Conservation (phyloP, 2,329 filamentous ascomycete species). For the Fusarium odoratissimum region DNA sequence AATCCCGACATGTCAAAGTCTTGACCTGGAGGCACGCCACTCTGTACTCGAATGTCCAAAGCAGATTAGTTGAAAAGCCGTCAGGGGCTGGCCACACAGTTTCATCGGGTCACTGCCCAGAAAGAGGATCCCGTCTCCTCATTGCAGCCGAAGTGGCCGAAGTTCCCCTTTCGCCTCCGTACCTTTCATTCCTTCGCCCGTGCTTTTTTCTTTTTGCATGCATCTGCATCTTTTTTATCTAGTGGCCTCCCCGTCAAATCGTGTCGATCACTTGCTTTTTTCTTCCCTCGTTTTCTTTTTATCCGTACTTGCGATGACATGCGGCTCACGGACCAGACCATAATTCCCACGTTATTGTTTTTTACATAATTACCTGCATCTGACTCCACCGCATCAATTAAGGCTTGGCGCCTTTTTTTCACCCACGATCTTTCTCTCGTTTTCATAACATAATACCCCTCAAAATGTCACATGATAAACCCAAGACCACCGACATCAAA, state of each 20-base stretch:
- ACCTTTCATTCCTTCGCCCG: not conserved
- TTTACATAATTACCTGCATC: slow-evolving; percentile 25
- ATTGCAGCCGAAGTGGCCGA: slow-evolving; percentile 16
- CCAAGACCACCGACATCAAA: slow-evolving; percentile 34
- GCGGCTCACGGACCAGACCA: slow-evolving; percentile 23
- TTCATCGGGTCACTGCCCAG: not conserved
- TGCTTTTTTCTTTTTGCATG: not conserved
- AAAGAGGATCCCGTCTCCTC: slow-evolving; percentile 6
- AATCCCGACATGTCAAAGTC: slow-evolving; percentile 11
- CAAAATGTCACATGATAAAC: slow-evolving; percentile 30
- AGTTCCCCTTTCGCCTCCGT: not conserved
- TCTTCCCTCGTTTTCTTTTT: not conserved
- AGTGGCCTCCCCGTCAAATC: not conserved
- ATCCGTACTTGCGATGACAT: not conserved
- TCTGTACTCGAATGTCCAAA: not conserved
- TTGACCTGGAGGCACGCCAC: slow-evolving; percentile 12
- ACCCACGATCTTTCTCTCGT: not conserved
- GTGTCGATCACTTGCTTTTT: slow-evolving; percentile 18
- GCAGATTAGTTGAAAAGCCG: not conserved
- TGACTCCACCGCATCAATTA: slow-evolving; percentile 9
- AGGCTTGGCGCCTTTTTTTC: slow-evolving; percentile 13
- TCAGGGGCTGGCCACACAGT: slow-evolving; percentile 13
- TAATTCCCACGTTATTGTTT: not conserved
- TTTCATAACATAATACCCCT: slow-evolving; percentile 1
- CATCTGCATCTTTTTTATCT: slow-evolving; percentile 6